Conservation (phyloP, 306 rosid genomes). For the Medicago ruthenica region DNA sequence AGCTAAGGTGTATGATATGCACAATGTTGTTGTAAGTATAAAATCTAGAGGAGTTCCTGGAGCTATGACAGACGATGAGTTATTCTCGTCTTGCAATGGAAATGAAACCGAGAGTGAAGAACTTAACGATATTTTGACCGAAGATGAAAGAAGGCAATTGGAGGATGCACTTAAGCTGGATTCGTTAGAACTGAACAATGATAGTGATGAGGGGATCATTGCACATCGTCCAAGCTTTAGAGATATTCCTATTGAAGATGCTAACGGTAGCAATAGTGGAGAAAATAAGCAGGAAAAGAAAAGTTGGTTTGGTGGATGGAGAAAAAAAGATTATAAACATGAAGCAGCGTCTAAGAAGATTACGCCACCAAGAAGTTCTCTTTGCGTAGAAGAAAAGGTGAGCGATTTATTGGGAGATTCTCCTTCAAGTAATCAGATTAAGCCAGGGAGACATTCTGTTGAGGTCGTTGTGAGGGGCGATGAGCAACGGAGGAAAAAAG, state of each 20-base stretch:
- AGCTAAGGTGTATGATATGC: constrained; percentile 98
- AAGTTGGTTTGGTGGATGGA: constrained; percentile 99
- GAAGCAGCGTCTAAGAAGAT: constrained; percentile 66
- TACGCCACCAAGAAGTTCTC: constrained; percentile 85
- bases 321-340: constrained; percentile 72
- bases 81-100: constrained; percentile 81
- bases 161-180: constrained; percentile 87
- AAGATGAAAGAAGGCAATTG: constrained; percentile 91
- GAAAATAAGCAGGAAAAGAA: constrained; percentile 83
- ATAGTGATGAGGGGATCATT: constrained; percentile 64
- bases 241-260: constrained; percentile 79
- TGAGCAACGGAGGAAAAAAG: constrained; percentile 79
- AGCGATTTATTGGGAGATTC: constrained; percentile 85
- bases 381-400: constrained; percentile 82
- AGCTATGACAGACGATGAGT: constrained; percentile 93
- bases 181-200: constrained; percentile 61
- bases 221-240: constrained; percentile 75
- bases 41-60: constrained; percentile 97
- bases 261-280: constrained; percentile 55
- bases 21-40: constrained; percentile 92
- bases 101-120: constrained; percentile 87
- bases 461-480: constrained; percentile 71
- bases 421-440: constrained; percentile 68
- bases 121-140: constrained; percentile 77
- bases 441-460: constrained; percentile 83